Percentiles rank a stretch among this genome's conserved stretches.
Evolutionary conservation across 148 eudicot genomes (phyloP).

Genomic region (Suaeda aralocaspica): DNA sequence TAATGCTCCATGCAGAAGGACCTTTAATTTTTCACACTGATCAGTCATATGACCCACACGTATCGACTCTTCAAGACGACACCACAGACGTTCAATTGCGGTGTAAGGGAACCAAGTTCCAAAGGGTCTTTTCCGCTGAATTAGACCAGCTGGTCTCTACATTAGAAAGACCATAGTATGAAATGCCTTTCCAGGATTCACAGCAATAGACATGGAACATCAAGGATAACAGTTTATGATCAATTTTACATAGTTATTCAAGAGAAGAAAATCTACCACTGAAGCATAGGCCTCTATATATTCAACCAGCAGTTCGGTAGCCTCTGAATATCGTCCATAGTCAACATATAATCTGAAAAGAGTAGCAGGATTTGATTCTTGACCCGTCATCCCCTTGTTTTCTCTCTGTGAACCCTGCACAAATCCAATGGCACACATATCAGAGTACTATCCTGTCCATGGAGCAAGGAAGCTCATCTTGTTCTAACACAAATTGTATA

Average conservation of each 20-base stretch:
- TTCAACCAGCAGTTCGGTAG: conserved; percentile 73
- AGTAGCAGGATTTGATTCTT: conserved; percentile 77
- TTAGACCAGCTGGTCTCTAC: conserved; percentile 79
- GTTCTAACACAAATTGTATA: not conserved
- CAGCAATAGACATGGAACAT: not conserved
- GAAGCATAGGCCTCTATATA: conserved; percentile 66
- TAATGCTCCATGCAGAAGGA: conserved; percentile 56
- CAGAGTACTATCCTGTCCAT: not conserved
- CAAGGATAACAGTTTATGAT: no score
- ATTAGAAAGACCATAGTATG: conserved; percentile 11
- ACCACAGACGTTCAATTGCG: conserved; percentile 76
- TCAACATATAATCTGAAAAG: conserved; percentile 79
- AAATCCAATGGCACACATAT: conserved; percentile 15
- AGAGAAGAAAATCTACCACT: conserved; percentile 38
- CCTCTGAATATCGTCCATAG: conserved; percentile 82
- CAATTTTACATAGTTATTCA: not conserved
- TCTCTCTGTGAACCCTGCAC: conserved; percentile 52
- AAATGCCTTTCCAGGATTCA: not conserved
- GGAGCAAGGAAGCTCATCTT: not conserved
- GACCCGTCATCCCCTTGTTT: conserved; percentile 74
- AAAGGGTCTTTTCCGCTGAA: conserved; percentile 69
- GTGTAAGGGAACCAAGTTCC: conserved; percentile 97
- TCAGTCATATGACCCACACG: conserved; percentile 67
- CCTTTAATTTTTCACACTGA: conserved; percentile 74
- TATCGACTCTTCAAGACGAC: conserved; percentile 69